Percentiles rank a stretch among this genome's conserved stretches.
phyloP scores from a whole-genome alignment of 805 yeast genomes.

The Kodamaea neixiangensis region DNA sequence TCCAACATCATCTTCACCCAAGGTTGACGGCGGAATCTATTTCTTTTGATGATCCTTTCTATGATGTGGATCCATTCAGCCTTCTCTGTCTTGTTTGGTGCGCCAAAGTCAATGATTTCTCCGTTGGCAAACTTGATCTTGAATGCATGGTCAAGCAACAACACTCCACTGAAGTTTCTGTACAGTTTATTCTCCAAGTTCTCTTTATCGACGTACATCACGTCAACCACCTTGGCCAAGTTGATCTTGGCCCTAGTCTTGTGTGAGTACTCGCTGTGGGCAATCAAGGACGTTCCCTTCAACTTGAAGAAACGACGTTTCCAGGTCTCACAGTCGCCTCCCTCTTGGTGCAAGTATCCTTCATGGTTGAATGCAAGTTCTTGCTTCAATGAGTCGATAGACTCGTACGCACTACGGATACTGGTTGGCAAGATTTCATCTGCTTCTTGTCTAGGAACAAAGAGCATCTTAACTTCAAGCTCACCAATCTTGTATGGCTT shows the following conservation, averaged over 20 bases:
- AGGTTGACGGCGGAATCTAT: constrained; percentile 57
- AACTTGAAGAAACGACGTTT: constrained; percentile 74
- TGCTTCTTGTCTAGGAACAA: constrained; percentile 60
- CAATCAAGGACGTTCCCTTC: constrained; percentile 69
- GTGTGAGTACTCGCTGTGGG: constrained; percentile 69
- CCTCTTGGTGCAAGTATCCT: constrained; percentile 84
- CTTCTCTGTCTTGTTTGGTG: constrained; percentile 66
- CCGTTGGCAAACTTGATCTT: constrained; percentile 74
- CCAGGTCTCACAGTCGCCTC: constrained; percentile 83
- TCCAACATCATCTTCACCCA: constrained; percentile 57
- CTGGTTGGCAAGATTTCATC: constrained; percentile 71
- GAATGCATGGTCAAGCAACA: constrained; percentile 71
- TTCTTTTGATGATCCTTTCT: constrained; percentile 55
- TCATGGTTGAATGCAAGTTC: constrained; percentile 40
- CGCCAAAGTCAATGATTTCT: constrained; percentile 82
- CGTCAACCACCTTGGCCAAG: constrained; percentile 62
- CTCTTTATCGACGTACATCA: constrained; percentile 46
- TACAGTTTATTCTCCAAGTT: constrained; percentile 29
- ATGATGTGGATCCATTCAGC: constrained; percentile 64
- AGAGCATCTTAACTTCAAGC: constrained; percentile 67
- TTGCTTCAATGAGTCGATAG: constrained; percentile 30
- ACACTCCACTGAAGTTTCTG: constrained; percentile 72
- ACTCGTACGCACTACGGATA: constrained; percentile 48
- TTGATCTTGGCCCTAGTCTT: constrained; percentile 78
- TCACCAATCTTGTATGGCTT: constrained; percentile 66